These are phyloP conservation scores for Oryza rufipogon DNA, from an alignment of 176 grass and related monocot species.

Conservation along the genomic window DNA sequence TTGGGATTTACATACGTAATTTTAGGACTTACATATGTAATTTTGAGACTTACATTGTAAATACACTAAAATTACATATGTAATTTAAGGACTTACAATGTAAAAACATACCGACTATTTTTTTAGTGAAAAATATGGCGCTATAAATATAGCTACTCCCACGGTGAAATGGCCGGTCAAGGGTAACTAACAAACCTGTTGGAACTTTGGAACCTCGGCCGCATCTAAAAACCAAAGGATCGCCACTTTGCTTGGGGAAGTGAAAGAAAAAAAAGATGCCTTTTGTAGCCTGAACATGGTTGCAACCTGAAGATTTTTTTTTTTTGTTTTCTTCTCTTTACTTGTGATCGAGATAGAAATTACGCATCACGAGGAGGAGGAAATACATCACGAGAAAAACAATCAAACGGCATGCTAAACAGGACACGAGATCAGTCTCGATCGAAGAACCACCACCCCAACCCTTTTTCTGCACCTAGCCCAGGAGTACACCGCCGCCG, in stretches of 20 bases:
- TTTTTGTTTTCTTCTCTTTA: constrained; percentile 32
- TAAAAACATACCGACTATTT: too few relatives aligned
- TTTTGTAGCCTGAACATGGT: neutral
- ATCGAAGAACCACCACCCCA: neutral
- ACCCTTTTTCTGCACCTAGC: constrained; percentile 32
- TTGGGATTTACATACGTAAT: too few relatives aligned
- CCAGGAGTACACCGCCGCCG: neutral
- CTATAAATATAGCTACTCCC: too few relatives aligned
- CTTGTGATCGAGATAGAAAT: constrained; percentile 25
- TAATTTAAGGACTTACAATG: too few relatives aligned
- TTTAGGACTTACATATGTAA: too few relatives aligned
- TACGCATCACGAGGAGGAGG: constrained; percentile 2
- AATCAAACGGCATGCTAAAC: constrained; percentile 1
- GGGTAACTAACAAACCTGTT: too few relatives aligned
- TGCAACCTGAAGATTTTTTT: constrained; percentile 5
- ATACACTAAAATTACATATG: too few relatives aligned
- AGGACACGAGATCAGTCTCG: neutral
- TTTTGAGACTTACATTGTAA: too few relatives aligned
- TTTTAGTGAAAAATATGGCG: too few relatives aligned
- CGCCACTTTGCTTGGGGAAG: neutral
- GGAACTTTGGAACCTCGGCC: too few relatives aligned
- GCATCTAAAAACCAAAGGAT: neutral
- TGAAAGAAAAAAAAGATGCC: neutral
- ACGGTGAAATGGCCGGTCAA: too few relatives aligned
- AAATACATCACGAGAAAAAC: constrained; percentile 5